Conservation (phyloP, 352 stramenopile genomes). For the Thalassiosira mediterranea region DNA sequence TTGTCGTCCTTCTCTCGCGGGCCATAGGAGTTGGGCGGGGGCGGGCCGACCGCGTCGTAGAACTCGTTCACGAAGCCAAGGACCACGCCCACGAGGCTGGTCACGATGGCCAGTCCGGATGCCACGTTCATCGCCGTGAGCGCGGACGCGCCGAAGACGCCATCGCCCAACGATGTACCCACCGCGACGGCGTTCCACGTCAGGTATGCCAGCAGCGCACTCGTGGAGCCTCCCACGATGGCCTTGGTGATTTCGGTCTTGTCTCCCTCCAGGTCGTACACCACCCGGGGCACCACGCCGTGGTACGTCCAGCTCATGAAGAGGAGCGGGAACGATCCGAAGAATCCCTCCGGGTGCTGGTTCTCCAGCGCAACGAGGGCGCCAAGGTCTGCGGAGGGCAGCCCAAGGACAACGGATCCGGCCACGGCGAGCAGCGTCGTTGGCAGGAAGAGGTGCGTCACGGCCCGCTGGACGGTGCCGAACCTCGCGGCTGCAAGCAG, state of each 20-base stretch:
- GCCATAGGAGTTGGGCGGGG: slow-evolving; percentile 21
- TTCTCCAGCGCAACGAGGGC: slow-evolving; percentile 53
- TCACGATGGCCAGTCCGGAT: slow-evolving; percentile 65
- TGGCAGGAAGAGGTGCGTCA: slow-evolving; percentile 47
- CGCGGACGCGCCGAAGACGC: slow-evolving; percentile 9
- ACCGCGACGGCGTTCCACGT: slow-evolving; percentile 83
- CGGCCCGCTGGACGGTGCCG: slow-evolving; percentile 20
- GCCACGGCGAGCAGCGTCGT: slow-evolving; percentile 65
- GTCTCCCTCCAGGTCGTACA: slow-evolving; percentile 80
- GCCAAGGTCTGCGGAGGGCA: slow-evolving; percentile 57
- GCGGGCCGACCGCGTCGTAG: slow-evolving; percentile 32
- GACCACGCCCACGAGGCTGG: slow-evolving; percentile 77
- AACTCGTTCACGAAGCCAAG: slow-evolving; percentile 48
- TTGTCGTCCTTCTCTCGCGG: slow-evolving; percentile 44
- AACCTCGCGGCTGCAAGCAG: slow-evolving; percentile 19
- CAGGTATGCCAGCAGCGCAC: slow-evolving; percentile 83
- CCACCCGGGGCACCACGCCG: slow-evolving; percentile 84
- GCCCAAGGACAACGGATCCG: slow-evolving; percentile 37
- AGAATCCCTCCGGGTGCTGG: slow-evolving; percentile 74
- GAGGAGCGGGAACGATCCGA: slow-evolving; percentile 78
- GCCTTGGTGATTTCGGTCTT: slow-evolving; percentile 75
- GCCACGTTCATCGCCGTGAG: slow-evolving; percentile 31
- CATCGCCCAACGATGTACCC: slow-evolving; percentile 59
- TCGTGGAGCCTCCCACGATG: slow-evolving; percentile 72
- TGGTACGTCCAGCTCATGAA: slow-evolving; percentile 85